Evolutionary conservation across 495 filamentous ascomycete genomes (phyloP).

Genomic region (Letharia lupina): DNA sequence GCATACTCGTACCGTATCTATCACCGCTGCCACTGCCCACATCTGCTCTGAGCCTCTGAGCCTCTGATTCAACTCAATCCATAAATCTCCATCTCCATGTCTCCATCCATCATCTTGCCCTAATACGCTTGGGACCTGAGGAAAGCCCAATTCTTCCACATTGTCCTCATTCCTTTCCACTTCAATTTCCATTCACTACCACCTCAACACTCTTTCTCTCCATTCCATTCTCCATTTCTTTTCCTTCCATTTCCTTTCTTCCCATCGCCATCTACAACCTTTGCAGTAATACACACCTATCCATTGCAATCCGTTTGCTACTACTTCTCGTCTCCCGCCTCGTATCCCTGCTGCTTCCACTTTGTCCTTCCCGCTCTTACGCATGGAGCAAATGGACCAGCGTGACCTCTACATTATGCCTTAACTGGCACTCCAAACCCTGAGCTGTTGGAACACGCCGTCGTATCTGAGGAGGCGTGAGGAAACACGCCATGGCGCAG

Average conservation of each 20-base stretch:
- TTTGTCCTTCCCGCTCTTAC: background rate
- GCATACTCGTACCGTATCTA: background rate
- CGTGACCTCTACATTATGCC: background rate
- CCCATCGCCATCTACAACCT: background rate
- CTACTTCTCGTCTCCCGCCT: background rate
- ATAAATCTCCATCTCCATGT: background rate
- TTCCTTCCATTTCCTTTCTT: background rate
- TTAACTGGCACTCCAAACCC: background rate
- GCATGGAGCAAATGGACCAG: background rate
- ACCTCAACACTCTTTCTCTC: background rate
- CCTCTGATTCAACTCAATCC: no score
- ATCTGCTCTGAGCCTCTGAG: no score
- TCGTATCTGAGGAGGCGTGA: background rate
- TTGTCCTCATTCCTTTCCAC: no score
- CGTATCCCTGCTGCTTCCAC: background rate
- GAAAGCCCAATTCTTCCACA: no score
- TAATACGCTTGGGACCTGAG: no score
- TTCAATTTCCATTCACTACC: no score
- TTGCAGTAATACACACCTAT: background rate
- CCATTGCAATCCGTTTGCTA: background rate
- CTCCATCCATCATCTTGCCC: background rate
- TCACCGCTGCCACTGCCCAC: no score
- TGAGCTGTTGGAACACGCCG: background rate
- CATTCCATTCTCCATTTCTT: background rate
- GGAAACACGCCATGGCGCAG: slow-evolving; percentile 32